A percentile compares a stretch with the other conserved stretches of the same genome.
Evolutionary conservation across 192 early-diverging fungal species (phyloP).

Genomic region (Podila epicladia): DNA sequence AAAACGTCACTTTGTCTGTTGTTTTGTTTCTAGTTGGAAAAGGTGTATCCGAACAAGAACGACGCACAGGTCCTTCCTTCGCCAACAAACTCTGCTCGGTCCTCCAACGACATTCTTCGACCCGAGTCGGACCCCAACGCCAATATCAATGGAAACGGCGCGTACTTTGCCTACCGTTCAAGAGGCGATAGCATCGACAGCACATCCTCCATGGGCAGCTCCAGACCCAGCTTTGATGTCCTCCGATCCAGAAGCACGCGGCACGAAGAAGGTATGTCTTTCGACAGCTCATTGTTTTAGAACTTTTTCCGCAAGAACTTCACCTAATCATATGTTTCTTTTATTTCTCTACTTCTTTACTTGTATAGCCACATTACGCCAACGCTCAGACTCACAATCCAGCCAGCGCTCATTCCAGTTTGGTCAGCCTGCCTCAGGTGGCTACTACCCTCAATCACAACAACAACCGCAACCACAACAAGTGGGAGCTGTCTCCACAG

Average conservation of each 20-base stretch:
- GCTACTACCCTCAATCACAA: constrained; percentile 45
- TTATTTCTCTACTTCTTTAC: not conserved
- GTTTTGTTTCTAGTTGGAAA: constrained; percentile 13
- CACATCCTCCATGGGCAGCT: constrained; percentile 30
- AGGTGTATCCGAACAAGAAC: constrained; percentile 42
- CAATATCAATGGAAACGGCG: constrained; percentile 2
- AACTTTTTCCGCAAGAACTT: too few species aligned
- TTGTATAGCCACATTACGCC: constrained; percentile 22
- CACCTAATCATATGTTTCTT: not conserved
- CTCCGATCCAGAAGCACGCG: constrained; percentile 27
- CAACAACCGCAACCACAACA: constrained; percentile 27
- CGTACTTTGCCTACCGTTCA: constrained; percentile 40
- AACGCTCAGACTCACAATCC: constrained; percentile 43
- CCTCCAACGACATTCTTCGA: constrained; percentile 34
- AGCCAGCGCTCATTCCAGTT: constrained; percentile 37
- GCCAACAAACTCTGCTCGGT: constrained; percentile 40
- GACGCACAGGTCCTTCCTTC: constrained; percentile 39
- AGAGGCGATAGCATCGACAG: constrained; percentile 48
- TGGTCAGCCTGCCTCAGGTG: constrained; percentile 7
- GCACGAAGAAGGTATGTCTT: constrained; percentile 35
- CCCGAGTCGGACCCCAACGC: constrained; percentile 7
- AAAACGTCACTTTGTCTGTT: not conserved
- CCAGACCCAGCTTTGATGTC: constrained; percentile 45
- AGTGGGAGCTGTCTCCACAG: constrained; percentile 2
- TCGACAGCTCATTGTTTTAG: too few species aligned